A percentile compares a stretch with the other conserved stretches of the same genome.
phyloP scores from a whole-genome alignment of 257 asterid species.

The Cordia subcordata region DNA sequence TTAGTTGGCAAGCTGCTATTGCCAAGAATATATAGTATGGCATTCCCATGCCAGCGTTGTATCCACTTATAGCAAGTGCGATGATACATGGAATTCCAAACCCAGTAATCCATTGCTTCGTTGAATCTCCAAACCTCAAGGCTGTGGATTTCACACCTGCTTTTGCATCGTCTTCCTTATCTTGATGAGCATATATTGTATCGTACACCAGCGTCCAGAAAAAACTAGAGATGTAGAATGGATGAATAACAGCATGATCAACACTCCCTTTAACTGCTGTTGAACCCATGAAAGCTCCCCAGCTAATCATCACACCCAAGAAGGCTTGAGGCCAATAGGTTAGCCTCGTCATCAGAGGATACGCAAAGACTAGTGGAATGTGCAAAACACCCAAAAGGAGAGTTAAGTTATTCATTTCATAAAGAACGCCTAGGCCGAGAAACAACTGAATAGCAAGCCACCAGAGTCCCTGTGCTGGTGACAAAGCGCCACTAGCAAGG shows the following conservation, averaged over 20 bases:
- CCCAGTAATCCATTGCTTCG: slow-evolving; percentile 70
- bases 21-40: background rate
- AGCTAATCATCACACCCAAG: background rate
- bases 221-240: background rate
- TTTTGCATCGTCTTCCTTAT: slow-evolving; percentile 72
- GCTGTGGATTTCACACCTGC: slow-evolving; percentile 96
- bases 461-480: background rate
- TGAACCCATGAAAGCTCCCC: slow-evolving; percentile 3
- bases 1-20: background rate
- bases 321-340: slow-evolving; percentile 7
- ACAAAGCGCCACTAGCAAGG: background rate
- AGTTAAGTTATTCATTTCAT: background rate
- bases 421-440: background rate
- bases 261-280: background rate
- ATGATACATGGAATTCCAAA: slow-evolving; percentile 76
- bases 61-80: slow-evolving; percentile 48
- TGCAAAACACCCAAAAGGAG: background rate
- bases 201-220: slow-evolving; percentile 5
- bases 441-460: background rate
- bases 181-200: slow-evolving; percentile 21
- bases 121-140: slow-evolving; percentile 74
- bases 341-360: slow-evolving; percentile 3
- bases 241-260: background rate
- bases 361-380: background rate
- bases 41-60: background rate